These are phyloP conservation scores for Yamadazyma dushanensis DNA, from an alignment of 1,139 yeast species.

Conservation along the genomic window DNA sequence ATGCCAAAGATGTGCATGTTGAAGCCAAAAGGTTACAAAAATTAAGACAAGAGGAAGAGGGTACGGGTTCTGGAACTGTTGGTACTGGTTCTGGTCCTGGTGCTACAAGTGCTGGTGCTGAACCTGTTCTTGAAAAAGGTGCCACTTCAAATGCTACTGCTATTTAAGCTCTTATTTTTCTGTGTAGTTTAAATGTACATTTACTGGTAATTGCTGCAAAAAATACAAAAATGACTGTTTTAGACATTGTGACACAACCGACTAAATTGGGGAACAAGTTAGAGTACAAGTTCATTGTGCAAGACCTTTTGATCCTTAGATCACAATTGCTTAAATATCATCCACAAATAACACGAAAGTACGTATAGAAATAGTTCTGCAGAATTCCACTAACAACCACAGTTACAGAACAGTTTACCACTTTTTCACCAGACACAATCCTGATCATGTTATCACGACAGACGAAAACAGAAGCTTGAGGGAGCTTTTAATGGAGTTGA, in stretches of 20 bases:
- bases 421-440: slow-evolving; percentile 1
- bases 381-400: slow-evolving; percentile 1
- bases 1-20: slow-evolving; percentile 63
- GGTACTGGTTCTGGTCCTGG: slow-evolving; percentile 8
- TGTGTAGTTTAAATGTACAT: neutral
- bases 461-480: slow-evolving; percentile 9
- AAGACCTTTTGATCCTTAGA: slow-evolving; percentile 4
- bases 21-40: slow-evolving; percentile 74
- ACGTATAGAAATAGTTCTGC: slow-evolving; percentile 1
- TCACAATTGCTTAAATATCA: neutral
- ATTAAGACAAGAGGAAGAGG: slow-evolving; percentile 41
- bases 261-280: neutral
- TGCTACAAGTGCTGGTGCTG: too few relatives aligned
- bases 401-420: slow-evolving; percentile 2
- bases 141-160: slow-evolving; percentile 12
- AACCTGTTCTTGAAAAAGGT: too few relatives aligned
- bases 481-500: slow-evolving; percentile 9
- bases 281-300: slow-evolving; percentile 2
- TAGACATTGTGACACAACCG: neutral
- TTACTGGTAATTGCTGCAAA: slow-evolving; percentile 7
- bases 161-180: neutral
- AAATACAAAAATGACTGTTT: slow-evolving; percentile 1
- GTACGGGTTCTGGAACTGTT: neutral
- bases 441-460: neutral
- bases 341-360: slow-evolving; percentile 5